Conservation (phyloP, 352 stramenopile genomes). For the Pilasporangium apinafurcum region DNA sequence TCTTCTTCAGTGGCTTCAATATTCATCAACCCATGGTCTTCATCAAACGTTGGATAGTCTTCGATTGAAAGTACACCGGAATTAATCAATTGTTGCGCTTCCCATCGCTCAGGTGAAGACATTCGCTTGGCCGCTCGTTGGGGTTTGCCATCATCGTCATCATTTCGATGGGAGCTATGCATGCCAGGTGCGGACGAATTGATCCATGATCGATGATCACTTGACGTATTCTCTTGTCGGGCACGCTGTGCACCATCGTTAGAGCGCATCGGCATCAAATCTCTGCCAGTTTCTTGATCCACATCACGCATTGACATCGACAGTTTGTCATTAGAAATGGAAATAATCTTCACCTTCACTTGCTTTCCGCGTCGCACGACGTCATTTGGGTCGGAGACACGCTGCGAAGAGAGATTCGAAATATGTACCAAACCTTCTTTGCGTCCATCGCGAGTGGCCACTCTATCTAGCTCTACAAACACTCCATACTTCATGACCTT, state of each 20-base stretch:
- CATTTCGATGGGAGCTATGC: slow-evolving; percentile 41
- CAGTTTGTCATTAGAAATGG: slow-evolving; percentile 85
- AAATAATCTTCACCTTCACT: slow-evolving; percentile 98
- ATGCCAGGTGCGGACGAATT: slow-evolving; percentile 84
- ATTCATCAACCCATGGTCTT: slow-evolving; percentile 88
- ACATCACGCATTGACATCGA: slow-evolving; percentile 96
- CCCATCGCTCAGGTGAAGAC: slow-evolving; percentile 96
- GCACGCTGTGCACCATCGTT: slow-evolving; percentile 45
- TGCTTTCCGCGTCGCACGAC: slow-evolving; percentile 82
- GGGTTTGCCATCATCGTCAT: slow-evolving; percentile 70
- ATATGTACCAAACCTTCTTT: slow-evolving; percentile 95
- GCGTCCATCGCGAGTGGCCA: slow-evolving; percentile 36
- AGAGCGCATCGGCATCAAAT: slow-evolving; percentile 92
- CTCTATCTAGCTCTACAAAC: slow-evolving; percentile 91
- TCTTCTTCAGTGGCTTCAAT: slow-evolving; percentile 81
- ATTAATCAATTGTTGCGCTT: slow-evolving; percentile 97
- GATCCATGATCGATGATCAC: slow-evolving; percentile 72
- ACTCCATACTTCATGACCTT: slow-evolving; percentile 97
- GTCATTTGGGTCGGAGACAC: slow-evolving; percentile 85
- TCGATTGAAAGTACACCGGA: slow-evolving; percentile 97
- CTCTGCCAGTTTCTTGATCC: slow-evolving; percentile 92
- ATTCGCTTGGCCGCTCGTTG: slow-evolving; percentile 83
- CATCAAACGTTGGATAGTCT: slow-evolving; percentile 97
- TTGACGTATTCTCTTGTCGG: slow-evolving; percentile 32
- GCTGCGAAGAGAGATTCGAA: slow-evolving; percentile 86